Evolutionary conservation across 768 basidiomycete species (phyloP).

Genomic region (Kondoa subrosea): DNA sequence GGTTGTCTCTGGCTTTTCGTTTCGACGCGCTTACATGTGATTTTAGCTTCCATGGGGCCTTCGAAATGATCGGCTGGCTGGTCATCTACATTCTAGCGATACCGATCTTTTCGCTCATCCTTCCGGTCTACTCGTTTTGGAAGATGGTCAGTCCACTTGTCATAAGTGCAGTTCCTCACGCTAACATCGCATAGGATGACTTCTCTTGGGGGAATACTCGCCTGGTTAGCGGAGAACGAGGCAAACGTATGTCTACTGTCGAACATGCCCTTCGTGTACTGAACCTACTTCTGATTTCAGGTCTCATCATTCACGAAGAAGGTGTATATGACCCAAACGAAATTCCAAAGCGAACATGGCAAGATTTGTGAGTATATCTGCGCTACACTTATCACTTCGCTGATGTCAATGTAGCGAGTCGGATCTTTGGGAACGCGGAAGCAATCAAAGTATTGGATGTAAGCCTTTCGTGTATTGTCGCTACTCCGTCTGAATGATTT

Average conservation of each 20-base stretch:
- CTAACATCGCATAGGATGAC: conserved; percentile 5
- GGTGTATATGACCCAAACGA: conserved; percentile 87
- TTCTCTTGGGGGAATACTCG: conserved; percentile 60
- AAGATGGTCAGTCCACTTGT: conserved; percentile 13
- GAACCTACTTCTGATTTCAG: no score
- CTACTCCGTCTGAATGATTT: no score
- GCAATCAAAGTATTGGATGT: conserved; percentile 27
- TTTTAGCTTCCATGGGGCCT: conserved; percentile 29
- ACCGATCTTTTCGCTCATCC: conserved; percentile 81
- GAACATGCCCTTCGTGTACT: no score
- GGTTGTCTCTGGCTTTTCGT: conserved; percentile 81
- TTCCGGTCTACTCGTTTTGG: conserved; percentile 97
- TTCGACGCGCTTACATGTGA: conserved; percentile 62
- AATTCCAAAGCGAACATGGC: conserved; percentile 94
- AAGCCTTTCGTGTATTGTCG: no score
- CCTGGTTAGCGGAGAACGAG: conserved; percentile 79
- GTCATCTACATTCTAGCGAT: conserved; percentile 82
- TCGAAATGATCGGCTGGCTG: conserved; percentile 49
- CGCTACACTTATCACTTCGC: not conserved
- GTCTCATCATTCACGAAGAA: conserved; percentile 82
- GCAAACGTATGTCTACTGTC: conserved; percentile 49
- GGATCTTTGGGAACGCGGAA: conserved; percentile 23
- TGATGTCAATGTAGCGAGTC: conserved; percentile 21
- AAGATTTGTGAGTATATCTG: conserved; percentile 36
- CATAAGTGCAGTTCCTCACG: conserved; percentile 18